Conservation (phyloP, 176 grass and related monocot species). For the Dendrocalamus sinicus region DNA sequence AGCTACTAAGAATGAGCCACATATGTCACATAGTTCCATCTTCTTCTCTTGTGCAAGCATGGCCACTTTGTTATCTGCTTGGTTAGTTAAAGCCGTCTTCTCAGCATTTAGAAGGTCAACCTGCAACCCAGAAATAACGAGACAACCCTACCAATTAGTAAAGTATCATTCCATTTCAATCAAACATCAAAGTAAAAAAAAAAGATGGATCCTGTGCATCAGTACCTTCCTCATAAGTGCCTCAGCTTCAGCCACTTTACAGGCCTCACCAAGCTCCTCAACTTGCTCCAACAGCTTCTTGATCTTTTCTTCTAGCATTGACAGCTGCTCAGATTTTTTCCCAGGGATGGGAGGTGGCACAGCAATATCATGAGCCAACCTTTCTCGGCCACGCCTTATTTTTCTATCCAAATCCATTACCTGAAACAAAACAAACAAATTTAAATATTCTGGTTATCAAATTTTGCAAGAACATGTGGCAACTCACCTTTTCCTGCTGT, state of each 20-base stretch:
- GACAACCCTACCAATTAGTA: constrained; percentile 28
- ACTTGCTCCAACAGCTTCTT: constrained; percentile 90
- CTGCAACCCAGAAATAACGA: constrained; percentile 47
- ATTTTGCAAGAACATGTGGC: constrained; percentile 28
- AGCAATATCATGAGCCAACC: constrained; percentile 73
- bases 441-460: constrained; percentile 4
- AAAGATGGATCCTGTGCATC: not conserved
- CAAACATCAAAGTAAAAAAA: not conserved
- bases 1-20: constrained; percentile 87
- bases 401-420: constrained; percentile 92
- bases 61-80: constrained; percentile 66
- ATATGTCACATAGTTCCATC: constrained; percentile 92
- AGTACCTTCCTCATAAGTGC: constrained; percentile 86
- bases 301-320: constrained; percentile 76
- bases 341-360: constrained; percentile 50
- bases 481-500: constrained; percentile 1
- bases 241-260: constrained; percentile 95
- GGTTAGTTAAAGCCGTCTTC: constrained; percentile 75
- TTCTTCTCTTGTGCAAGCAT: constrained; percentile 89
- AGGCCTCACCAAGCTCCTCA: constrained; percentile 86
- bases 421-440: constrained; percentile 46
- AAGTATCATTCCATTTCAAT: not conserved
- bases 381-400: constrained; percentile 79
- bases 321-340: constrained; percentile 74
- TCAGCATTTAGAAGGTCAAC: constrained; percentile 79